Conservation (phyloP, 257 asterid genomes). For the Coffea canephora region DNA sequence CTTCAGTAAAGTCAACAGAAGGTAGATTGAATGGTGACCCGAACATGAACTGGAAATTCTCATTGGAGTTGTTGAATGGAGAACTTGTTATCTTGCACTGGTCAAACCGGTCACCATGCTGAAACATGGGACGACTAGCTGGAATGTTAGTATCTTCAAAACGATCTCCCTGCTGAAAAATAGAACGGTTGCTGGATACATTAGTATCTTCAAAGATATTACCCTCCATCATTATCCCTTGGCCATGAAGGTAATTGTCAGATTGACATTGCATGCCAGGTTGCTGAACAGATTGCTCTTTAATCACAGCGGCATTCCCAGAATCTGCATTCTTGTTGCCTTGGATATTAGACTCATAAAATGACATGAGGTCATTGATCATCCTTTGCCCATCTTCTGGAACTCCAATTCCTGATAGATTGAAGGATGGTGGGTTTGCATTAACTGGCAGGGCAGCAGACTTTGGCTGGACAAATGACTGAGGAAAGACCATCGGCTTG, state of each 20-base stretch:
- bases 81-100: conserved; percentile 39
- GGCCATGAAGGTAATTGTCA: conserved; percentile 38
- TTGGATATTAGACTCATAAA: conserved; percentile 52
- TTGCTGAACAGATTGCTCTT: conserved; percentile 36
- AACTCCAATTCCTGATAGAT: conserved; percentile 57
- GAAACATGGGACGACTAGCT: conserved; percentile 24
- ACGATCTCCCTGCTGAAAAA: conserved; percentile 31
- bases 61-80: conserved; percentile 42
- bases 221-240: conserved; percentile 38
- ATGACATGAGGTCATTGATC: conserved; percentile 67
- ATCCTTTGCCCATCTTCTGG: conserved; percentile 82
- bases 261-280: conserved; percentile 34
- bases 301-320: conserved; percentile 21
- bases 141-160: conserved; percentile 30
- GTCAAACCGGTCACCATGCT: conserved; percentile 34
- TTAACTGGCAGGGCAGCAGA: conserved; percentile 25
- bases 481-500: conserved; percentile 47
- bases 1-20: conserved; percentile 39
- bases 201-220: conserved; percentile 40
- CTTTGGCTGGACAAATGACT: conserved; percentile 41
- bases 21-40: conserved; percentile 46
- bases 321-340: conserved; percentile 31
- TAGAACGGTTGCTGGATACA: conserved; percentile 25
- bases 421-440: conserved; percentile 34
- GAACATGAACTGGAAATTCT: conserved; percentile 51